A percentile compares a stretch with the other conserved stretches of the same genome.
Evolutionary conservation across 192 early-diverging fungal species (phyloP).

Genomic region (Mortierella hygrophila): DNA sequence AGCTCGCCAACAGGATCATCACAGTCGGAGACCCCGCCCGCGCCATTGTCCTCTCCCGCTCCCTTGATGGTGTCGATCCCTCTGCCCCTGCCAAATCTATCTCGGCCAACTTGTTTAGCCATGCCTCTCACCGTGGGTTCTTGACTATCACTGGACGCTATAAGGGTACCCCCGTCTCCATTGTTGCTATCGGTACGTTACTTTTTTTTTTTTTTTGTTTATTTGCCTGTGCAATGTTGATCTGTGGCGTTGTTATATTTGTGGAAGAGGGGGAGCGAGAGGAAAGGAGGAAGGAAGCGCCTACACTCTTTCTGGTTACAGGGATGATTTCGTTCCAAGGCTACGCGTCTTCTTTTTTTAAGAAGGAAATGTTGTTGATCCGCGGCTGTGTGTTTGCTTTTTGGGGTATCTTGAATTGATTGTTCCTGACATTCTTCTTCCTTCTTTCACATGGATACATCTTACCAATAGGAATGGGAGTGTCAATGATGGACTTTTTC

Average conservation of each 20-base stretch:
- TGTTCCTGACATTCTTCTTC: neutral
- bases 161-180: conserved; percentile 78
- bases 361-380: neutral
- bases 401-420: neutral
- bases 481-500: conserved; percentile 93
- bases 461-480: conserved; percentile 67
- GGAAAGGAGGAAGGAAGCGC: no score
- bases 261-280: no score
- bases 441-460: neutral
- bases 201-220: neutral
- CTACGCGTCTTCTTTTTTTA: no score
- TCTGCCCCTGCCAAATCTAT: conserved; percentile 47
- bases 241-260: no score
- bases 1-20: conserved; percentile 89
- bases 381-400: neutral
- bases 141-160: conserved; percentile 89
- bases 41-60: conserved; percentile 71
- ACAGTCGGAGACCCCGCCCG: conserved; percentile 90
- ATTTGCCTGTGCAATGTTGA: neutral
- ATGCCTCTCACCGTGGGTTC: conserved; percentile 81
- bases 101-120: conserved; percentile 60
- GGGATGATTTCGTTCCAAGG: neutral
- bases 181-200: conserved; percentile 79
- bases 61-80: conserved; percentile 66
- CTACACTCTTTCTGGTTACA: no score